A percentile compares a stretch with the other conserved stretches of the same genome.
Conservation (phyloP, 2,329 filamentous ascomycete species). For the Scortechinia acanthostroma region DNA sequence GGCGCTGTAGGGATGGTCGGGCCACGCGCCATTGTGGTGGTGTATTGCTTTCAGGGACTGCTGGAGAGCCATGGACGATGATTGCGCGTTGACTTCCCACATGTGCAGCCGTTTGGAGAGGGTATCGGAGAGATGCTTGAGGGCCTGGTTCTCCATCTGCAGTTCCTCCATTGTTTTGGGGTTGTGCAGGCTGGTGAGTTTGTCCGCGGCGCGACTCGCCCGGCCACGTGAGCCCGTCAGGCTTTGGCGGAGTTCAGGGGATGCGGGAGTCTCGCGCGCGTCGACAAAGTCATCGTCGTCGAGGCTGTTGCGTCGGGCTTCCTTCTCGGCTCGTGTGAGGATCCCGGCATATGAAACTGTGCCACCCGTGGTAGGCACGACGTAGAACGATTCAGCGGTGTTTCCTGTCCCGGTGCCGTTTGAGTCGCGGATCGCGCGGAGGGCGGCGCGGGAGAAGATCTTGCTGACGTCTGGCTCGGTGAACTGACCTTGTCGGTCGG, state of each 20-base stretch:
- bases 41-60: constrained; percentile 45
- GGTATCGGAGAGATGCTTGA: constrained; percentile 49
- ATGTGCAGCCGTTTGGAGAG: constrained; percentile 49
- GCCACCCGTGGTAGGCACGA: constrained; percentile 56
- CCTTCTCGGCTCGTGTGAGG: constrained; percentile 33
- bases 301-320: constrained; percentile 23
- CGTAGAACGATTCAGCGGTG: constrained; percentile 40
- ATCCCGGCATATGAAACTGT: constrained; percentile 59
- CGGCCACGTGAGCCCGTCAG: constrained; percentile 5
- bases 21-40: too few relatives aligned
- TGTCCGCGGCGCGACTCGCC: background rate
- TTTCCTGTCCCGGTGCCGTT: constrained; percentile 23
- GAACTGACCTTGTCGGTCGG: constrained; percentile 17
- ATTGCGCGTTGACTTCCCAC: constrained; percentile 58
- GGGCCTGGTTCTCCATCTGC: constrained; percentile 50
- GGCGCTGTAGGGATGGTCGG: background rate
- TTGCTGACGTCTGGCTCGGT: constrained; percentile 45
- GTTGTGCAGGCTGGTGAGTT: constrained; percentile 13
- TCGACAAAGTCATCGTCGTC: constrained; percentile 54
- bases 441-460: constrained; percentile 51
- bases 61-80: constrained; percentile 48
- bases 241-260: constrained; percentile 23
- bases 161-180: constrained; percentile 53
- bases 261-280: constrained; percentile 44
- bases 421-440: constrained; percentile 47